phyloP scores from a whole-genome alignment of 1,284 basidiomycete genomes.

The Phellopilus nigrolimitatus region DNA sequence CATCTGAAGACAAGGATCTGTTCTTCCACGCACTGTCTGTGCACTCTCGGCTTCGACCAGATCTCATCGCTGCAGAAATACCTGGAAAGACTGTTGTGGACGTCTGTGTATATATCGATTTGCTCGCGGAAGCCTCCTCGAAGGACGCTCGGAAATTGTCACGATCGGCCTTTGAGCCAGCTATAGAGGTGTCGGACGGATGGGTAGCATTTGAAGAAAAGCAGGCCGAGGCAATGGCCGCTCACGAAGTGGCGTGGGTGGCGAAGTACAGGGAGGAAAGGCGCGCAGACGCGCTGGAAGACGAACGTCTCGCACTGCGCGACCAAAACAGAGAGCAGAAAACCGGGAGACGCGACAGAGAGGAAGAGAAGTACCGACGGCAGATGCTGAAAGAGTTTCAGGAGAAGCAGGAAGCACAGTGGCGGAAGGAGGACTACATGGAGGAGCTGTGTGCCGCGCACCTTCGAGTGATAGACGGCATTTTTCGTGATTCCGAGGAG shows the following conservation, averaged over 20 bases:
- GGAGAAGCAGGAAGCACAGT: slow-evolving; percentile 27
- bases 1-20: slow-evolving; percentile 52
- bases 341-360: slow-evolving; percentile 27
- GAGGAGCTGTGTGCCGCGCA: slow-evolving; percentile 32
- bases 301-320: slow-evolving; percentile 22
- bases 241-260: slow-evolving; percentile 32
- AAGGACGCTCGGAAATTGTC: slow-evolving; percentile 18
- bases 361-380: slow-evolving; percentile 26
- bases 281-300: slow-evolving; percentile 23
- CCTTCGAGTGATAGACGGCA: slow-evolving; percentile 42
- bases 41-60: slow-evolving; percentile 65
- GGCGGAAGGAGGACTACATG: slow-evolving; percentile 37
- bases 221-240: slow-evolving; percentile 38
- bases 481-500: slow-evolving; percentile 38
- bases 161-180: slow-evolving; percentile 30
- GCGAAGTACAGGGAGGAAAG: slow-evolving; percentile 19
- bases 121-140: slow-evolving; percentile 38
- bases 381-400: slow-evolving; percentile 22
- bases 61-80: slow-evolving; percentile 63
- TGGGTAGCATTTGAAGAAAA: slow-evolving; percentile 62
- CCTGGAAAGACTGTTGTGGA: slow-evolving; percentile 57
- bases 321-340: slow-evolving; percentile 22
- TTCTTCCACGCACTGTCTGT: slow-evolving; percentile 67
- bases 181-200: slow-evolving; percentile 54
- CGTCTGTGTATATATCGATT: slow-evolving; percentile 55